Base-by-base conservation (phyloP, 805 yeast species). In the Starmerella etchellsii region DNA sequence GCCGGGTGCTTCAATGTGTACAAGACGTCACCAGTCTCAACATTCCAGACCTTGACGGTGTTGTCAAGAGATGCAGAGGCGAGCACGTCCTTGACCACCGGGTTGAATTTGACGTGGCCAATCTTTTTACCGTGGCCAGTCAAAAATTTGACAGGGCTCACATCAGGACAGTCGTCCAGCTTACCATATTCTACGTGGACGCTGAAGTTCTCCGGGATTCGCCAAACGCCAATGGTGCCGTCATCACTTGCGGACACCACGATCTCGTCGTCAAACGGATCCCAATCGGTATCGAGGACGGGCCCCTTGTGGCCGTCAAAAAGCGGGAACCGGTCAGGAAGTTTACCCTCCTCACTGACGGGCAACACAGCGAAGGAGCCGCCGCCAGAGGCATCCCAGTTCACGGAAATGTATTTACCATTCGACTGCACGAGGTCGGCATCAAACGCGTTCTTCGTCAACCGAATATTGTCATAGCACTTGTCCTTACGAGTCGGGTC, bases 291-390 rank as follows among this genome's bases (percentile, higher is more conserved):
- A 63, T 91, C 99, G 51, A 91, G 70, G 27, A 91, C 96, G 8
- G 93, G 79, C 22, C 94, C 95, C 25, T 87, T 81, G 60, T 88
- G 98, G 14, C 98, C 98, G 54, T 95, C 75, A 62, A 88, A 91
- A 50, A 91, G 69, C 2, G 98, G 91, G 36, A 85, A 87, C 46
- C 78, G 74, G 53, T 91, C 99, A 3, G 95, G 96, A 7, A 87
- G 77, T 58, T 87, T 91, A 9, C 98, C 97, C 16, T 74, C 78
- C 60, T 88, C 95, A 8, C 60, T 58, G 21, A 83, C 65, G 2
- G 98, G 98, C 45, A 91, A 76, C 11, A 93, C 81, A 1, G 95
- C 95, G 66, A 91, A 87, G 0, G 97, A 93, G 39, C 99, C 99
- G 48, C 97, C 97, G 31, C 97, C 97, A 10, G 94, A 79, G 25